Conservation (phyloP, 768 basidiomycete species). For the Tricholoma matsutake region DNA sequence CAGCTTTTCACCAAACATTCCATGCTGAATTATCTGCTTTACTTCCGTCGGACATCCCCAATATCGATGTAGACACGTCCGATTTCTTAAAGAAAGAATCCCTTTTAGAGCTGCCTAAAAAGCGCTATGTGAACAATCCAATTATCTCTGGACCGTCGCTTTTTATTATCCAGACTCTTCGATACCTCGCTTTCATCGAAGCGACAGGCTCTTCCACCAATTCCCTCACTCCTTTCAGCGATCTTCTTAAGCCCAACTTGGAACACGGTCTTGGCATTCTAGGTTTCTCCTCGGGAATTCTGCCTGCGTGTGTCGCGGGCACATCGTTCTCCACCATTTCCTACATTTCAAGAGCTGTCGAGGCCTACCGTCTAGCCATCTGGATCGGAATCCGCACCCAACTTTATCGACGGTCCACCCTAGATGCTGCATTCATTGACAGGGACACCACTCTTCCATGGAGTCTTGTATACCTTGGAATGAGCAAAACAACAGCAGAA, state of each 20-base stretch:
- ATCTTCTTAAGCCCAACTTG: conserved; percentile 33
- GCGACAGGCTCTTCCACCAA: conserved; percentile 11
- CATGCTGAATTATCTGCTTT: conserved; percentile 46
- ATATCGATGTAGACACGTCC: conserved; percentile 35
- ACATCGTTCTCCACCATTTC: conserved; percentile 37
- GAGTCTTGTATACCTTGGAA: conserved; percentile 22
- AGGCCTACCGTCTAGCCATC: conserved; percentile 48
- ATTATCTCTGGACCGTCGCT: conserved; percentile 47
- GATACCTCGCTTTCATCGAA: conserved; percentile 43
- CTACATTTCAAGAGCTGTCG: conserved; percentile 42
- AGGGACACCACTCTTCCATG: conserved; percentile 22
- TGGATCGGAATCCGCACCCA: conserved; percentile 50
- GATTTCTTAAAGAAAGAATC: conserved; percentile 42
- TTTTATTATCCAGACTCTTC: conserved; percentile 49
- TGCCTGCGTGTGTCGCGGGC: conserved; percentile 50
- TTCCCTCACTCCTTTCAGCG: conserved; percentile 24
- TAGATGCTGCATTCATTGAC: conserved; percentile 22
- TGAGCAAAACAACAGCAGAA: conserved; percentile 30
- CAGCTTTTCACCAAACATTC: conserved; percentile 50
- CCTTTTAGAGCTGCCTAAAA: conserved; percentile 35
- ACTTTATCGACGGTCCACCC: conserved; percentile 23
- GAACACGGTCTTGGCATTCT: conserved; percentile 36
- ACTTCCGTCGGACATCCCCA: conserved; percentile 31
- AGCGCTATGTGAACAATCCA: conserved; percentile 41
- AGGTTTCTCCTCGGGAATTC: conserved; percentile 57